Evolutionary conservation across 1,139 yeast genomes (phyloP).

Genomic region (Tardiomyces depauwii): DNA sequence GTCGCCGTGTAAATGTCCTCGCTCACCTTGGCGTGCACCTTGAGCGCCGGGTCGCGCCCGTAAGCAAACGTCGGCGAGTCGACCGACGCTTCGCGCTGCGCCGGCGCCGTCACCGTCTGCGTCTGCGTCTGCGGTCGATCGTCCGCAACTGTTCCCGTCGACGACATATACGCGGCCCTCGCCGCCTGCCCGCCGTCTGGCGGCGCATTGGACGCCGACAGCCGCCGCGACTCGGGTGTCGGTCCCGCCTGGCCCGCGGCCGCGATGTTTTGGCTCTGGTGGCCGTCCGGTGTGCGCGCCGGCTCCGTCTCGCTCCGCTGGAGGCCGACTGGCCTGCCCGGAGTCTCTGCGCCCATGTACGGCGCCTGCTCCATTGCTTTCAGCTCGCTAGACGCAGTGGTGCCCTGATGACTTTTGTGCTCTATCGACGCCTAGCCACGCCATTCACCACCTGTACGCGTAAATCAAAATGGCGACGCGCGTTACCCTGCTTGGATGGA

Average conservation of each 20-base stretch:
- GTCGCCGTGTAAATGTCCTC: slow-evolving; percentile 16
- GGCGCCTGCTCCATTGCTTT: too few species aligned
- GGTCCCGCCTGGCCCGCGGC: not conserved
- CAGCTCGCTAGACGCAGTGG: too few species aligned
- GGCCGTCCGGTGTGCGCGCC: too few species aligned
- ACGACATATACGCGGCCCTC: not conserved
- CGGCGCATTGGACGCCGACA: not conserved
- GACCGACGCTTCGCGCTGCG: not conserved
- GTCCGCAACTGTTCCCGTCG: not conserved
- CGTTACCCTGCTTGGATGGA: too few species aligned
- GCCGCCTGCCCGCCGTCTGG: not conserved
- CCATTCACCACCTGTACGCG: too few species aligned
- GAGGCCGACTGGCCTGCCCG: not conserved
- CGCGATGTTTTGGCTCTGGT: not conserved
- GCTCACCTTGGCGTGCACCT: not conserved
- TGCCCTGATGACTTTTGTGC: too few species aligned
- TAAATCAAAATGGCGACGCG: too few species aligned
- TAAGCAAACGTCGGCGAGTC: not conserved
- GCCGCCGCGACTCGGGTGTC: not conserved
- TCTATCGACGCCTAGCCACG: too few species aligned
- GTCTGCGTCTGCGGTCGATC: not conserved
- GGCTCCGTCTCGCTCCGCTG: not conserved
- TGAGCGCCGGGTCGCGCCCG: not conserved
- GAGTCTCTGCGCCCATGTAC: too few species aligned
- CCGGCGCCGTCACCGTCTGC: not conserved